Conservation (phyloP, 257 asterid genomes). For the Echium plantagineum region DNA sequence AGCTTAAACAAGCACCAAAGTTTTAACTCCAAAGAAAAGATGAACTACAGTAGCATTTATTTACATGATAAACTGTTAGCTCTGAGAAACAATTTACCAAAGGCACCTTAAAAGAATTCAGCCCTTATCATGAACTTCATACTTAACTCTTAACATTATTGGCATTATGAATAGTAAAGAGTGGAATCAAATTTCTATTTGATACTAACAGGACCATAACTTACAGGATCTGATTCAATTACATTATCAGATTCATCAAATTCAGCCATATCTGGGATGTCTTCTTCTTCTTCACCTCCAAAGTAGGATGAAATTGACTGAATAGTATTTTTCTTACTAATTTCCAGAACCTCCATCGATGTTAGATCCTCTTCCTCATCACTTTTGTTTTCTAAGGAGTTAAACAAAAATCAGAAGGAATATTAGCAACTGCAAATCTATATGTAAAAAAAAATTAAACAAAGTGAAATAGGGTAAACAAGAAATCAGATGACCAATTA, state of each 20-base stretch:
- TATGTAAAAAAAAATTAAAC: neutral
- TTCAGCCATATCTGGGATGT: conserved; percentile 87
- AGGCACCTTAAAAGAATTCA: neutral
- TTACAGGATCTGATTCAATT: conserved; percentile 78
- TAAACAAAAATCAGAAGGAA: conserved; percentile 8
- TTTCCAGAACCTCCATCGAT: conserved; percentile 75
- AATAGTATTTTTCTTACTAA: conserved; percentile 54
- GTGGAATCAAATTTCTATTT: neutral
- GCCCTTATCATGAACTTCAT: neutral
- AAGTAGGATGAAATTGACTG: conserved; percentile 70
- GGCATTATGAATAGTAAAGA: neutral
- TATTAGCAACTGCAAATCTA: neutral
- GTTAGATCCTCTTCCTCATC: conserved; percentile 69
- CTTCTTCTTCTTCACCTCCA: conserved; percentile 91
- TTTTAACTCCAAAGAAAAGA: neutral
- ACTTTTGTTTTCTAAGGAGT: conserved; percentile 43
- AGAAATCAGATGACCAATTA: neutral
- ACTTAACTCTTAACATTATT: neutral
- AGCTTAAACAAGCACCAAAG: neutral
- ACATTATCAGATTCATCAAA: conserved; percentile 76
- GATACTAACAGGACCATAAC: conserved; percentile 11
- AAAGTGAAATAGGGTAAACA: conserved; percentile 1
- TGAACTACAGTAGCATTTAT: neutral
- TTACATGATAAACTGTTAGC: neutral
- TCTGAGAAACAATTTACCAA: neutral